Evolutionary conservation across 352 stramenopile genomes (phyloP), one percentile per base, ranked within the genome.

Genomic region (Globisporangium orthogonon): DNA sequence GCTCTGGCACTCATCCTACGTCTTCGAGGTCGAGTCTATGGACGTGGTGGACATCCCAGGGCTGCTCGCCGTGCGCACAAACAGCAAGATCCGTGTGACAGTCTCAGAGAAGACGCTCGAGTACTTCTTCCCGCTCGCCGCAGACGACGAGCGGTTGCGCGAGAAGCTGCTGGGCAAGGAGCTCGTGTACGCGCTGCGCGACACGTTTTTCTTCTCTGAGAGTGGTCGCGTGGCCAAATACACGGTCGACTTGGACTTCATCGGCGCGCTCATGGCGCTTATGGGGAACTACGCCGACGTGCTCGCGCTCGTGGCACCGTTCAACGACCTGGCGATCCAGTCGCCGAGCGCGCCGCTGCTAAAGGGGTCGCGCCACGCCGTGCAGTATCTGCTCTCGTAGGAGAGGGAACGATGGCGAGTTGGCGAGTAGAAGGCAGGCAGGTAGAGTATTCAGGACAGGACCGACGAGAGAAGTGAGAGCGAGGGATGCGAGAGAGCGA

Each of bases 171-270:
- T 81, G 1, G 67, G 67, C 48, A 51, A 71, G 37, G 61, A 81
- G 30, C 67, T 81, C 43, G 65, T 65, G 56, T 78, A 78, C 47
- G 44, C 70, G 40, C 65, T 81, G 31, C 59, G 63, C 28, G 67
- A 78, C 59, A 76, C 67, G 29, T 81, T 78, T 58, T 76, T 67
- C 59, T 81, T 78, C 58, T 65, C 67, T 11, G 63, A 66, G 9
- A 70, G 73, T 10, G 60, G 65, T 14, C 60, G 64, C 31, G 58
- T 81, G 37, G 66, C 76, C 58, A 76, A 78, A 60, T 81, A 76
- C 52, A 60, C 62, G 48, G 76, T 69, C 47, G 67, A 78, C 44
- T 58, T 81, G 43, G 67, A 71, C 60, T 76, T 76, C 39, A 63
- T 71, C 10, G 49, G 52, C 41, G 66, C 61, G 49, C 65, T 81